A percentile compares a stretch with the other conserved stretches of the same genome.
Conservation (phyloP, 306 rosid species). For the Carpinus viminea region DNA sequence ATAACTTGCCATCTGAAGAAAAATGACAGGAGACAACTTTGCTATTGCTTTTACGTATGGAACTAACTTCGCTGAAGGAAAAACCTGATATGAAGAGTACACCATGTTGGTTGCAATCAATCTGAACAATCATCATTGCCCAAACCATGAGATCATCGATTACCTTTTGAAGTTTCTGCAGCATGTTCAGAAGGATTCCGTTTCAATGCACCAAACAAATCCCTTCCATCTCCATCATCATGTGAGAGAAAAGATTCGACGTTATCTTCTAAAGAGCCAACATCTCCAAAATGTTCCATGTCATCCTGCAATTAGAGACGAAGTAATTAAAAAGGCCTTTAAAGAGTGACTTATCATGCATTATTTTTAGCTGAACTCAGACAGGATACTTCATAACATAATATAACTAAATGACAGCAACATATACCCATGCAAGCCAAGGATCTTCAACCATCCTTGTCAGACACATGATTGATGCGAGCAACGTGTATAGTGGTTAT, state of each 20-base stretch:
- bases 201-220: slow-evolving; percentile 76
- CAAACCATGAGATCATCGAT: slow-evolving; percentile 34
- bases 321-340: slow-evolving; percentile 1
- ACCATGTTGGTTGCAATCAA: slow-evolving; percentile 27
- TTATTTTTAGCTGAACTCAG: neutral
- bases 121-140: slow-evolving; percentile 21
- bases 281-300: slow-evolving; percentile 89
- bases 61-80: slow-evolving; percentile 78
- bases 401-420: slow-evolving; percentile 5
- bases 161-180: slow-evolving; percentile 82
- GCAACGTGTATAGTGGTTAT: neutral
- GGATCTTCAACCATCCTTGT: neutral
- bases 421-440: neutral
- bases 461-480: neutral
- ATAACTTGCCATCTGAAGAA: slow-evolving; percentile 92
- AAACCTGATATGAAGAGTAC: slow-evolving; percentile 52
- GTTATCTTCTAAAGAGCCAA: slow-evolving; percentile 86
- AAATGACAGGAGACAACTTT: slow-evolving; percentile 95
- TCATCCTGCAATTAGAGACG: slow-evolving; percentile 64
- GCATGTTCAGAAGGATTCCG: slow-evolving; percentile 77
- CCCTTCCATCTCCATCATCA: slow-evolving; percentile 93
- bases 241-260: slow-evolving; percentile 90
- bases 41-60: slow-evolving; percentile 75
- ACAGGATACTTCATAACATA: slow-evolving; percentile 25
- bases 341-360: slow-evolving; percentile 23